These are phyloP conservation scores for Gynostemma pentaphyllum DNA, from an alignment of 306 rosid genomes.

Conservation along the genomic window DNA sequence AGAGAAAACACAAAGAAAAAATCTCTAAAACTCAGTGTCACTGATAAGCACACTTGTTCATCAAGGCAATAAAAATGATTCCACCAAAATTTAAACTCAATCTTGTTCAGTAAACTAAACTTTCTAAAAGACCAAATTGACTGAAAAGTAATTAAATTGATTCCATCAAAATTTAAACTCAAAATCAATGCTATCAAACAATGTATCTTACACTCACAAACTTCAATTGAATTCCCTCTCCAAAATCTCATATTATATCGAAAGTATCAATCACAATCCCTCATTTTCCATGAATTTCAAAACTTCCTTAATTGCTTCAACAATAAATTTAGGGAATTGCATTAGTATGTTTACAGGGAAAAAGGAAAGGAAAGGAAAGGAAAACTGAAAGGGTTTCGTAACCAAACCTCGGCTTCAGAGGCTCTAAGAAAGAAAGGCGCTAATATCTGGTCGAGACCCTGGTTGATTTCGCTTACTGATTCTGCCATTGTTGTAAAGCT, in stretches of 20 bases:
- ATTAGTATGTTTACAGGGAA: not conserved
- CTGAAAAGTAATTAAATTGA: not conserved
- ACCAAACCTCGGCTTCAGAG: constrained; percentile 63
- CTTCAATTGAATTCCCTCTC: not conserved
- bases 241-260: not conserved
- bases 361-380: not conserved
- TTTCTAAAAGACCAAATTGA: no score
- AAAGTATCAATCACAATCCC: not conserved
- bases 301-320: not conserved
- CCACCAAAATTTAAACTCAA: no score
- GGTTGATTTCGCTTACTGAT: constrained; percentile 17
- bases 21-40: not conserved
- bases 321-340: not conserved
- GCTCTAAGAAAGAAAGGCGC: constrained; percentile 68
- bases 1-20: not conserved
- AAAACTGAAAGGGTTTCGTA: not conserved
- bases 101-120: no score
- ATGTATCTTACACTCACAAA: not conserved
- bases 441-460: constrained; percentile 26
- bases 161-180: not conserved
- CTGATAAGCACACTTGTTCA: not conserved
- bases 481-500: constrained; percentile 34
- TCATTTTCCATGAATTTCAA: not conserved
- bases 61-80: not conserved
- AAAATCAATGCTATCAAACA: not conserved